Percentiles rank a stretch among this genome's conserved stretches.
phyloP scores from a whole-genome alignment of 495 filamentous ascomycete species.

The Lasiosphaeria ovina region DNA sequence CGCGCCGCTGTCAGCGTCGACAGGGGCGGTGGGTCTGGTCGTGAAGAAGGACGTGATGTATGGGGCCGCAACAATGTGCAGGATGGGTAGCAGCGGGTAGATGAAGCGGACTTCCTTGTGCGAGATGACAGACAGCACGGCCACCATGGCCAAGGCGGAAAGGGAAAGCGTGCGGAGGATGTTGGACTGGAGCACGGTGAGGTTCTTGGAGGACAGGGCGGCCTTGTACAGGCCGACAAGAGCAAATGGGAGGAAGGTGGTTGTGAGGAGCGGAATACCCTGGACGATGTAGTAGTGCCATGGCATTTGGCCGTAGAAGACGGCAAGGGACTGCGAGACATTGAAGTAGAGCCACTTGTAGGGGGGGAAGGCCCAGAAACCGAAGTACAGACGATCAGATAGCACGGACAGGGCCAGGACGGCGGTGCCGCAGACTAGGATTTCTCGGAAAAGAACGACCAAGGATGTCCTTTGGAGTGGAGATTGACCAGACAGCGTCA shows the following conservation, averaged over 20 bases:
- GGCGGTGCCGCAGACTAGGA: slow-evolving; percentile 62
- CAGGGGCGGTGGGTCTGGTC: slow-evolving; percentile 24
- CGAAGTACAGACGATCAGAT: slow-evolving; percentile 82
- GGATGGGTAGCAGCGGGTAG: slow-evolving; percentile 82
- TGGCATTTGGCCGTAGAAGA: slow-evolving; percentile 90
- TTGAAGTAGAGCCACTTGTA: slow-evolving; percentile 92
- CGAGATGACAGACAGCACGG: slow-evolving; percentile 70
- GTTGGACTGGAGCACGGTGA: slow-evolving; percentile 38
- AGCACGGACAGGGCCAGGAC: slow-evolving; percentile 61
- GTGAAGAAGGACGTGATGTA: slow-evolving; percentile 66
- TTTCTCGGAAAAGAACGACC: slow-evolving; percentile 58
- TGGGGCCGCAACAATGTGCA: slow-evolving; percentile 76
- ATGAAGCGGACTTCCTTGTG: slow-evolving; percentile 99
- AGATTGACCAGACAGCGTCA: slow-evolving; percentile 37
- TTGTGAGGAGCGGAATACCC: slow-evolving; percentile 83
- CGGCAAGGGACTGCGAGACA: slow-evolving; percentile 75
- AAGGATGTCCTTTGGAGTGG: slow-evolving; percentile 45
- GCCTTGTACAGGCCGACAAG: slow-evolving; percentile 61
- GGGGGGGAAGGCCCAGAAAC: slow-evolving; percentile 85
- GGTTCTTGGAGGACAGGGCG: slow-evolving; percentile 30
- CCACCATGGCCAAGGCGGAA: slow-evolving; percentile 58
- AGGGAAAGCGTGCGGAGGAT: slow-evolving; percentile 58
- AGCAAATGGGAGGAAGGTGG: slow-evolving; percentile 76
- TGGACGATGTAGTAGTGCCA: slow-evolving; percentile 93
- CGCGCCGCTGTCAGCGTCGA: slow-evolving; percentile 13